Percentiles rank a stretch among this genome's conserved stretches.
These are phyloP conservation scores for Lentinula aciculospora DNA, from an alignment of 768 basidiomycete species.

Conservation along the genomic window DNA sequence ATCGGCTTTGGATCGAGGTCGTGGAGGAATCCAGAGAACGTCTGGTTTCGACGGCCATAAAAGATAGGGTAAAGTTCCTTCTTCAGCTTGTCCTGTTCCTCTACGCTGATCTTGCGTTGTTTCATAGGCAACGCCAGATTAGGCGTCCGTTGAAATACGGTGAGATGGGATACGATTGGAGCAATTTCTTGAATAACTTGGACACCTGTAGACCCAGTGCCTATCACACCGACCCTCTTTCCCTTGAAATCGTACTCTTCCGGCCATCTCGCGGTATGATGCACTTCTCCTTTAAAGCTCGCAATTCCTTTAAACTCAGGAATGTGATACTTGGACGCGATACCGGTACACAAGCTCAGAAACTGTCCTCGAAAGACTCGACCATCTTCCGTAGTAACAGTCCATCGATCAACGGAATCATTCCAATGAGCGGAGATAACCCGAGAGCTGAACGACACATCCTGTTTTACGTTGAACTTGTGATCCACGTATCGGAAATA, in stretches of 20 bases:
- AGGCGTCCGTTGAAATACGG: constrained; percentile 12
- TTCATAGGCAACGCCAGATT: constrained; percentile 5
- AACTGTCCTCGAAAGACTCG: neutral
- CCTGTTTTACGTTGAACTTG: constrained; percentile 1
- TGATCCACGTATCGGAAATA: constrained; percentile 5
- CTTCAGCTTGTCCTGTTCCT: neutral
- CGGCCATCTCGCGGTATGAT: constrained; percentile 6
- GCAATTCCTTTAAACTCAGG: constrained; percentile 5
- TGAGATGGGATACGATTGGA: constrained; percentile 5
- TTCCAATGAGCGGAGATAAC: constrained; percentile 2
- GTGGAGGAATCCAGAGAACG: constrained; percentile 2
- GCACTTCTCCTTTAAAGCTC: neutral
- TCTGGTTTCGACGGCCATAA: neutral
- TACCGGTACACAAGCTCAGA: constrained; percentile 4
- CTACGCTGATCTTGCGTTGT: neutral
- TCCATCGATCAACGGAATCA: neutral
- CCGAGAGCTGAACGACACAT: constrained; percentile 2
- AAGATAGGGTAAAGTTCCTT: neutral
- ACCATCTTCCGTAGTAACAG: neutral
- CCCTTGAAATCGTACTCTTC: neutral
- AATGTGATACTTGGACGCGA: neutral
- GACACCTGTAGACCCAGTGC: constrained; percentile 3
- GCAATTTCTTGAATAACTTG: constrained; percentile 10
- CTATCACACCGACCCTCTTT: constrained; percentile 7
- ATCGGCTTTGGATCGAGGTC: neutral